Evolutionary conservation across 2,329 filamentous ascomycete species (phyloP).

Genomic region (Monosporascus sp.): DNA sequence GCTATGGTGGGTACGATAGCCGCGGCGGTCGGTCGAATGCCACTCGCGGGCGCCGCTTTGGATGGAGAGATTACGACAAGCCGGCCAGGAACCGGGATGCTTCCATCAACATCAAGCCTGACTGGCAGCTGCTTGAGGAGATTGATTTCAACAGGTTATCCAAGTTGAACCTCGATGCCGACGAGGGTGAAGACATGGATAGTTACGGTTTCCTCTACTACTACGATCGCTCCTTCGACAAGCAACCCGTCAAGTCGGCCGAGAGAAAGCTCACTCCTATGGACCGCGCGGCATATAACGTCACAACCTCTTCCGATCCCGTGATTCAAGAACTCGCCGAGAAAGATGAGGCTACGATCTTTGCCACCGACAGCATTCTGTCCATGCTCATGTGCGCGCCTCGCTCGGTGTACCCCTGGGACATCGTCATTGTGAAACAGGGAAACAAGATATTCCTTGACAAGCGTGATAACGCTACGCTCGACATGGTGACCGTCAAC

Average conservation of each 20-base stretch:
- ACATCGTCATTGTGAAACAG: constrained; percentile 88
- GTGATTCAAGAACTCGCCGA: constrained; percentile 96
- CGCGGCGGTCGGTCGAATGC: constrained; percentile 64
- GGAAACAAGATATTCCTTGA: constrained; percentile 98
- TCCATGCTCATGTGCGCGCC: constrained; percentile 99
- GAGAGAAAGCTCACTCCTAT: constrained; percentile 84
- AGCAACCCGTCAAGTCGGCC: constrained; percentile 80
- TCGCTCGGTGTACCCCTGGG: constrained; percentile 96
- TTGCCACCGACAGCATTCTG: constrained; percentile 92
- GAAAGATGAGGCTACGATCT: constrained; percentile 92
- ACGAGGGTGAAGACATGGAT: constrained; percentile 92
- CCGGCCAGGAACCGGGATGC: constrained; percentile 93
- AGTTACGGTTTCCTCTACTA: constrained; percentile 97
- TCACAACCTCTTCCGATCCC: constrained; percentile 92
- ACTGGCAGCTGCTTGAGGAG: constrained; percentile 95
- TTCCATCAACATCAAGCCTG: constrained; percentile 90
- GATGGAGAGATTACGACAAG: constrained; percentile 99
- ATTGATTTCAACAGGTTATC: constrained; percentile 94
- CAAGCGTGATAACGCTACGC: constrained; percentile 90
- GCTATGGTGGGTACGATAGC: constrained; percentile 63
- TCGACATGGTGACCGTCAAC: constrained; percentile 98
- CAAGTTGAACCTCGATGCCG: constrained; percentile 93
- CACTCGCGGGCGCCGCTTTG: constrained; percentile 80
- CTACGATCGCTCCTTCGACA: constrained; percentile 95
- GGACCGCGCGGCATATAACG: constrained; percentile 95